These are phyloP conservation scores for Nicotiana undulata DNA, from an alignment of 257 asterid genomes.

Conservation along the genomic window DNA sequence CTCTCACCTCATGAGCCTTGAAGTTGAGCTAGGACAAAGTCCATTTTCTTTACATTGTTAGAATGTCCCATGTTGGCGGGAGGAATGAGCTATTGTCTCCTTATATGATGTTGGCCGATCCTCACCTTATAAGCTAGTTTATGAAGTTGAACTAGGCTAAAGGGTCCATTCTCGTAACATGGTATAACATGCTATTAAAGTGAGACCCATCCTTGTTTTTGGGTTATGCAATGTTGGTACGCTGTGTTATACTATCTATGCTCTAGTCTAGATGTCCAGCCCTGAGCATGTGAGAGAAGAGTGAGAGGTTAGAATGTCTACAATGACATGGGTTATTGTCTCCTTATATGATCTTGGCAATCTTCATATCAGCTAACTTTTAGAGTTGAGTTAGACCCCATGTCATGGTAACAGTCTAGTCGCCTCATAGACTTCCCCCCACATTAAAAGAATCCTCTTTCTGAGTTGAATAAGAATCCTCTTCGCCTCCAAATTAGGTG, in stretches of 20 bases:
- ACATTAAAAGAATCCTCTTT: not conserved
- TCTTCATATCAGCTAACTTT: not conserved
- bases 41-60: no score
- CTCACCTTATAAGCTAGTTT: no score
- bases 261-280: not conserved
- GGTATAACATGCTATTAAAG: not conserved
- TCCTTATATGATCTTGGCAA: not conserved
- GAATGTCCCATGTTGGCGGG: no score
- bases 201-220: not conserved
- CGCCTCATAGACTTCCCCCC: no score
- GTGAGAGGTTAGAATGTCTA: not conserved
- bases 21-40: no score
- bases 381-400: not conserved
- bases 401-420: no score
- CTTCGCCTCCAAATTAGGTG: not conserved
- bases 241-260: no score
- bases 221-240: not conserved
- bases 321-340: not conserved
- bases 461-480: not conserved
- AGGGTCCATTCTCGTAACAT: not conserved
- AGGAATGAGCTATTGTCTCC: no score
- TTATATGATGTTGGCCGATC: no score
- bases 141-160: not conserved
- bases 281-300: not conserved
- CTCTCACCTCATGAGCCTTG: no score